Conservation (phyloP, 2,329 filamentous ascomycete species). For the Zalaria obscura region DNA sequence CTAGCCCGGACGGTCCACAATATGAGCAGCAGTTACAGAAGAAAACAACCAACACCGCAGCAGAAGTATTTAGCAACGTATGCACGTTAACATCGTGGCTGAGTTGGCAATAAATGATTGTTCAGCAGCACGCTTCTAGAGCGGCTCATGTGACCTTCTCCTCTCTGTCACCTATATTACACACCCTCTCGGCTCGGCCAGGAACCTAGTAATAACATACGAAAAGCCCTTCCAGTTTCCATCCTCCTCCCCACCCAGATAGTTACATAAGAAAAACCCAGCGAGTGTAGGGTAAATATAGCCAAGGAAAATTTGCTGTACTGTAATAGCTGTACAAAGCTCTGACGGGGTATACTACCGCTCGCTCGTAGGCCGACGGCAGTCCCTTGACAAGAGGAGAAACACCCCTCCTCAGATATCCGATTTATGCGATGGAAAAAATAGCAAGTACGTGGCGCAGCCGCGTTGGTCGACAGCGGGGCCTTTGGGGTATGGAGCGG, state of each 20-base stretch:
- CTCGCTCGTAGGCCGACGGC: neutral
- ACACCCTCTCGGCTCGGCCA: too few relatives aligned
- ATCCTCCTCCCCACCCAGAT: neutral
- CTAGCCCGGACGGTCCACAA: too few relatives aligned
- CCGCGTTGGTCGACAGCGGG: neutral
- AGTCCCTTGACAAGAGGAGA: neutral
- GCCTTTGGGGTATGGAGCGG: neutral
- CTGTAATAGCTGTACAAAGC: neutral
- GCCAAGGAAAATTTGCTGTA: neutral
- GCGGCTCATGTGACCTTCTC: too few relatives aligned
- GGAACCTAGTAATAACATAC: too few relatives aligned
- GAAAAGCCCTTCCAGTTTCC: too few relatives aligned
- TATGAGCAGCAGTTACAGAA: too few relatives aligned
- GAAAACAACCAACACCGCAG: too few relatives aligned
- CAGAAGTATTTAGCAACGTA: too few relatives aligned
- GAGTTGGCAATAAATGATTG: too few relatives aligned
- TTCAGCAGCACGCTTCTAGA: too few relatives aligned
- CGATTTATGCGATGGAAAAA: neutral
- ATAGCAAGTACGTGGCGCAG: neutral
- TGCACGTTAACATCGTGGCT: too few relatives aligned
- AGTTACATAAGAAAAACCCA: neutral
- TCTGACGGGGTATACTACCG: neutral
- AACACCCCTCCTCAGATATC: neutral
- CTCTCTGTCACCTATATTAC: too few relatives aligned
- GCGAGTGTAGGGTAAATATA: neutral